These are phyloP conservation scores for Chenopodium formosanum DNA, from an alignment of 148 eudicot species.

Conservation along the genomic window DNA sequence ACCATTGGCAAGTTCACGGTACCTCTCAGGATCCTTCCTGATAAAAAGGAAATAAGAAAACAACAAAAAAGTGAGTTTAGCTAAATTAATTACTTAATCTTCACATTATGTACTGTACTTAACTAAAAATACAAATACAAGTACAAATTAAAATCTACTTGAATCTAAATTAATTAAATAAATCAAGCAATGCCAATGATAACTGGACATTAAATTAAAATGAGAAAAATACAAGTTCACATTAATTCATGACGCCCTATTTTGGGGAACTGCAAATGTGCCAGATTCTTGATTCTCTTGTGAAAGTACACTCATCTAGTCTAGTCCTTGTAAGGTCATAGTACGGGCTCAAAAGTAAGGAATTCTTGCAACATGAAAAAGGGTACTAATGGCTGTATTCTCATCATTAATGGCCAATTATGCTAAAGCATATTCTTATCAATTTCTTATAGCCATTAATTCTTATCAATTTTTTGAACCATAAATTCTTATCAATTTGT, in stretches of 20 bases:
- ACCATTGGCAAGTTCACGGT: slow-evolving; percentile 62
- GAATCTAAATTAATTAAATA: no score
- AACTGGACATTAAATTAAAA: neutral
- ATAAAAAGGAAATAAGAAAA: neutral
- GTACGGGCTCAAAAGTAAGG: neutral
- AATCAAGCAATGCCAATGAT: no score
- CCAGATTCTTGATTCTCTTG: slow-evolving; percentile 1
- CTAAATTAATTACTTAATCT: neutral
- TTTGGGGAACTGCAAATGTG: slow-evolving; percentile 4
- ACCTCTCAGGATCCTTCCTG: slow-evolving; percentile 69
- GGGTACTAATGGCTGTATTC: neutral
- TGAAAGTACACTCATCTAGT: neutral
- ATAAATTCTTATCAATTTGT: no score
- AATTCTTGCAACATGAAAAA: slow-evolving; percentile 8
- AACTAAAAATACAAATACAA: no score
- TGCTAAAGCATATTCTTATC: neutral
- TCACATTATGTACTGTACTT: no score
- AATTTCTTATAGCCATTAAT: no score
- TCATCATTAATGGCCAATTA: neutral
- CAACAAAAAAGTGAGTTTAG: neutral
- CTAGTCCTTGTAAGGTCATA: neutral
- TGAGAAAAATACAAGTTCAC: neutral
- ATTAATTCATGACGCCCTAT: neutral
- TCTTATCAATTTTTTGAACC: neutral
- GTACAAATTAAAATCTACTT: no score